Conservation (phyloP, 2,329 filamentous ascomycete species). For the Ceratocystis destructans region DNA sequence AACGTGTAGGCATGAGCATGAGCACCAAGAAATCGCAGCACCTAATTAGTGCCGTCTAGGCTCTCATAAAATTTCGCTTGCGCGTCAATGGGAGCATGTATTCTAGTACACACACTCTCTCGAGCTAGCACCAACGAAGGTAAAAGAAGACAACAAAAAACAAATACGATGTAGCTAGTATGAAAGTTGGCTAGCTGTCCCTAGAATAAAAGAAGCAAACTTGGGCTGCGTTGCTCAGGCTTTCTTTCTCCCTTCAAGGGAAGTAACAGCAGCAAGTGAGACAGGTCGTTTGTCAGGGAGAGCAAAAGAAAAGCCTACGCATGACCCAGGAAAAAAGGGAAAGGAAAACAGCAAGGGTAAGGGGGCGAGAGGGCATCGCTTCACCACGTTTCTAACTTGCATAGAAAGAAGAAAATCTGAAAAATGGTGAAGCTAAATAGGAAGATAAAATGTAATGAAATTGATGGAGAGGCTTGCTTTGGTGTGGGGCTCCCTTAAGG, state of each 20-base stretch:
- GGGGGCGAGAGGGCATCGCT: not conserved
- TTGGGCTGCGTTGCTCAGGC: not conserved
- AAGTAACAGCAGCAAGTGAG: slow-evolving; percentile 1
- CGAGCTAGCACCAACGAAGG: not conserved
- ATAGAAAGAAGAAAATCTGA: not conserved
- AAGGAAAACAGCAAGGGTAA: not conserved
- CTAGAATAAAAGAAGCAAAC: not conserved
- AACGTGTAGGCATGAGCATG: not conserved
- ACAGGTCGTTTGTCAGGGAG: not conserved
- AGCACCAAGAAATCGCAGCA: not conserved
- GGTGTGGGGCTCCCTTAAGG: not conserved
- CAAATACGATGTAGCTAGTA: not conserved
- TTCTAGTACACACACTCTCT: no score
- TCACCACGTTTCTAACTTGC: not conserved
- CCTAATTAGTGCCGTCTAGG: not conserved
- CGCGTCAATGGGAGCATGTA: not conserved
- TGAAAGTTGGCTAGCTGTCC: not conserved
- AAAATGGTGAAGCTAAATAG: not conserved
- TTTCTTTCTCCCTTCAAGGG: not conserved
- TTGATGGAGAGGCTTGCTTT: not conserved
- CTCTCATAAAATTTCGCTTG: slow-evolving; percentile 1
- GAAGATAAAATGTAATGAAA: slow-evolving; percentile 12
- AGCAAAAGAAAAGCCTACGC: not conserved
- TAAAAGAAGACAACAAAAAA: not conserved
- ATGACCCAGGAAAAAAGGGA: slow-evolving; percentile 8